Evolutionary conservation across 192 early-diverging fungal genomes (phyloP).

Genomic region (Jimgerdemannia flammicorona): DNA sequence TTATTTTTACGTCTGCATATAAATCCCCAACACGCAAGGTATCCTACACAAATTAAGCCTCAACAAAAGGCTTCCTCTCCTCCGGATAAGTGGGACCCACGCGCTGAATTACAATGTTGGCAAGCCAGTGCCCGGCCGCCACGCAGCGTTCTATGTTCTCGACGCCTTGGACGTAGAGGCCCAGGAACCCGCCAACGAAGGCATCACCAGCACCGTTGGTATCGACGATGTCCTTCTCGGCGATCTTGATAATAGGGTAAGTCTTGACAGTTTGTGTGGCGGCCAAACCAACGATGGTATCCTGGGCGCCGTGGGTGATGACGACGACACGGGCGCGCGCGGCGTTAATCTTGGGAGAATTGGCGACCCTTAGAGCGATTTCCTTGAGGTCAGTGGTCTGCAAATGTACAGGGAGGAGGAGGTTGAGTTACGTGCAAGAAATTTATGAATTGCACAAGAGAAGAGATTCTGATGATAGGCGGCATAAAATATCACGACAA

Average conservation of each 20-base stretch:
- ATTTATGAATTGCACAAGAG: too few relatives aligned
- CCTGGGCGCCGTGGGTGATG: conserved; percentile 84
- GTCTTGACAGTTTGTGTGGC: conserved; percentile 53
- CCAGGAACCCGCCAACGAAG: conserved; percentile 91
- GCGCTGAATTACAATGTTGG: conserved; percentile 79
- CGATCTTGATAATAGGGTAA: conserved; percentile 57
- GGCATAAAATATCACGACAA: too few relatives aligned
- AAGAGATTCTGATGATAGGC: too few relatives aligned
- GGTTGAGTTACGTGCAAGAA: background rate
- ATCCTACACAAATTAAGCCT: background rate
- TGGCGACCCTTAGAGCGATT: conserved; percentile 78
- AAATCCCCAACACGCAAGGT: too few relatives aligned
- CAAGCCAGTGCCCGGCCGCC: conserved; percentile 89
- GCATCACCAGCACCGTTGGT: conserved; percentile 99
- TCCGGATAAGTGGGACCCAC: conserved; percentile 72
- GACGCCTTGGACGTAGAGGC: conserved; percentile 75
- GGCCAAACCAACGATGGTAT: conserved; percentile 71
- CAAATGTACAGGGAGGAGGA: background rate
- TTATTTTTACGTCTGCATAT: too few relatives aligned
- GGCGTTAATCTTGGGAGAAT: conserved; percentile 76
- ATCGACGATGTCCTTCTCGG: conserved; percentile 77
- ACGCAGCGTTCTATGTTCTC: conserved; percentile 59
- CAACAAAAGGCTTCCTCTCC: conserved; percentile 4
- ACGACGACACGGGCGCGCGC: conserved; percentile 79
- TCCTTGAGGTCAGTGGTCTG: conserved; percentile 70